A percentile compares a stretch with the other conserved stretches of the same genome.
These are phyloP conservation scores for Umbelopsis ramanniana DNA, from an alignment of 192 early-diverging fungal species.

Conservation along the genomic window DNA sequence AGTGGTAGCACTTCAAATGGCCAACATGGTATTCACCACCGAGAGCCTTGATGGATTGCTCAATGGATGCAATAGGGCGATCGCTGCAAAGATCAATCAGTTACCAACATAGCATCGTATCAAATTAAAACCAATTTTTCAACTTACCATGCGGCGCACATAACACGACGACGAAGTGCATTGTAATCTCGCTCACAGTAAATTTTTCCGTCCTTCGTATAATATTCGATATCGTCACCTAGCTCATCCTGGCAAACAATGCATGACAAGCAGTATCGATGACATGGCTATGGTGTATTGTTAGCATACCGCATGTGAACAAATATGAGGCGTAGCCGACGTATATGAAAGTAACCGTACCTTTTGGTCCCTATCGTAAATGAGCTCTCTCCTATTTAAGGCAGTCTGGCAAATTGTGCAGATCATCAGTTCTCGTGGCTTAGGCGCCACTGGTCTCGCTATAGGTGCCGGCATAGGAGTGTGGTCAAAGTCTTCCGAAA, in stretches of 20 bases:
- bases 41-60: slow-evolving; percentile 57
- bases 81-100: slow-evolving; percentile 21
- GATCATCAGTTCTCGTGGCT: slow-evolving; percentile 11
- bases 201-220: slow-evolving; percentile 52
- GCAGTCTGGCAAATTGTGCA: slow-evolving; percentile 22
- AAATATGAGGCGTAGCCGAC: not conserved
- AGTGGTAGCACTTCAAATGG: slow-evolving; percentile 65
- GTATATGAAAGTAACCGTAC: not conserved
- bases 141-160: slow-evolving; percentile 56
- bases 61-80: slow-evolving; percentile 21
- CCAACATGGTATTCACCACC: slow-evolving; percentile 64
- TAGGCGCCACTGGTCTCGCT: not conserved
- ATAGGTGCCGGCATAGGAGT: not conserved
- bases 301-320: not conserved
- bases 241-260: slow-evolving; percentile 49
- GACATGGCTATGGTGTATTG: slow-evolving; percentile 39
- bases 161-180: slow-evolving; percentile 27
- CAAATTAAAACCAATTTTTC: not conserved
- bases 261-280: slow-evolving; percentile 59
- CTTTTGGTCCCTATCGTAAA: slow-evolving; percentile 36
- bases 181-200: slow-evolving; percentile 62
- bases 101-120: not conserved
- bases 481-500: slow-evolving; percentile 23
- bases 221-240: slow-evolving; percentile 48
- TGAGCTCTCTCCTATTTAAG: slow-evolving; percentile 11